These are phyloP conservation scores for Orbilia oligospora DNA, from an alignment of 2,329 filamentous ascomycete species.

Conservation along the genomic window DNA sequence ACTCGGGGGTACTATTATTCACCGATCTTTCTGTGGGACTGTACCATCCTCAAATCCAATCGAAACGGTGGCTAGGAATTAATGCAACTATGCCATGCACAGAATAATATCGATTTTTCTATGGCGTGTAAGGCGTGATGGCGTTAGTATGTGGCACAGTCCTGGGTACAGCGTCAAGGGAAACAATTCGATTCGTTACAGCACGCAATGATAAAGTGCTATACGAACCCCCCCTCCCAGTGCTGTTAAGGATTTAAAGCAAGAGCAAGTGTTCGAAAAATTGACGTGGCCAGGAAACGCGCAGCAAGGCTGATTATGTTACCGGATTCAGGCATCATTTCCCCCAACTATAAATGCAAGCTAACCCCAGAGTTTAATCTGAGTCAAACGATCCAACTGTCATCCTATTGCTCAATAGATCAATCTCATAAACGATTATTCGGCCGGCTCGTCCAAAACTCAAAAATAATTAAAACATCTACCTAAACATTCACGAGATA, in stretches of 20 bases:
- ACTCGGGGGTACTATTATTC: too few relatives aligned
- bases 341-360: neutral
- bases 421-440: neutral
- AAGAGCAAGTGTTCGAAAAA: neutral
- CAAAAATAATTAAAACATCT: neutral
- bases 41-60: too few relatives aligned
- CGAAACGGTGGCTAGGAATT: too few relatives aligned
- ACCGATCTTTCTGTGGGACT: too few relatives aligned
- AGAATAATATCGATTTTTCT: too few relatives aligned
- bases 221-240: neutral
- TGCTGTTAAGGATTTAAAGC: neutral
- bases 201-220: neutral
- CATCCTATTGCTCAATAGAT: neutral
- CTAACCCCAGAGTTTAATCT: neutral
- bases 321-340: conserved; percentile 2
- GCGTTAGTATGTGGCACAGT: neutral
- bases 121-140: too few relatives aligned
- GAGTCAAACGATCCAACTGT: neutral
- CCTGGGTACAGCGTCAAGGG: neutral
- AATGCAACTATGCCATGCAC: too few relatives aligned
- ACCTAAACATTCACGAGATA: neutral
- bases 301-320: neutral
- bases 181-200: neutral
- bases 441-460: neutral
- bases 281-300: conserved; percentile 4